phyloP scores from a whole-genome alignment of 192 early-diverging fungal genomes.

The Coemansia guatemalensis region DNA sequence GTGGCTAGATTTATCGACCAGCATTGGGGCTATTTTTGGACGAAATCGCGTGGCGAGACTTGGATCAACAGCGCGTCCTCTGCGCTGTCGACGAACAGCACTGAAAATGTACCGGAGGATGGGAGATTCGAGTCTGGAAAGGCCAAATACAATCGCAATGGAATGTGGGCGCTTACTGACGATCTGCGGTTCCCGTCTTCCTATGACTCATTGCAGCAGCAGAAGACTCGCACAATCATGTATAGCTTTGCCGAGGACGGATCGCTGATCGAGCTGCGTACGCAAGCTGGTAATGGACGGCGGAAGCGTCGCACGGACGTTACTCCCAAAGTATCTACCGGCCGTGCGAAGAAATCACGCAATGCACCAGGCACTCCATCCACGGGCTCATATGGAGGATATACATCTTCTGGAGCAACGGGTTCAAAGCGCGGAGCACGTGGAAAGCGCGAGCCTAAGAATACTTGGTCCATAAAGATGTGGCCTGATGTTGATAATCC shows the following conservation, averaged over 20 bases:
- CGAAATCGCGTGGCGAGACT: conserved; percentile 57
- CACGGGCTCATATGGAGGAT: conserved; percentile 6
- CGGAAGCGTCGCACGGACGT: conserved; percentile 46
- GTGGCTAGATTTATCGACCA: conserved; percentile 66
- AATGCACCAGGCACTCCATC: conserved; percentile 6
- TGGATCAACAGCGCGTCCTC: conserved; percentile 66
- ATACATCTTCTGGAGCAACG: not conserved
- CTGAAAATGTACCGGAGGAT: conserved; percentile 55
- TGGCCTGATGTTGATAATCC: conserved; percentile 75
- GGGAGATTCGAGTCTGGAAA: conserved; percentile 58
- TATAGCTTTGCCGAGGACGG: conserved; percentile 54
- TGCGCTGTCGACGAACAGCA: conserved; percentile 59
- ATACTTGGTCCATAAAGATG: conserved; percentile 51
- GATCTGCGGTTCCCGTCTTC: conserved; percentile 53
- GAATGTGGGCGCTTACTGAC: conserved; percentile 57
- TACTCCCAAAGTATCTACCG: conserved; percentile 6
- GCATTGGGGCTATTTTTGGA: conserved; percentile 70
- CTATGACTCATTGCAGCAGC: conserved; percentile 55
- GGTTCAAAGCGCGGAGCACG: conserved; percentile 27
- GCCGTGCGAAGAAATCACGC: conserved; percentile 39
- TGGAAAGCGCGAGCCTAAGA: conserved; percentile 43
- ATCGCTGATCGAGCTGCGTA: conserved; percentile 49
- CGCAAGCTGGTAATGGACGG: conserved; percentile 36
- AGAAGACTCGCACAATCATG: conserved; percentile 50
- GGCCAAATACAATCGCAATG: conserved; percentile 57